These are phyloP conservation scores for Septoria petroselini DNA, from an alignment of 2,329 filamentous ascomycete genomes.

Conservation along the genomic window DNA sequence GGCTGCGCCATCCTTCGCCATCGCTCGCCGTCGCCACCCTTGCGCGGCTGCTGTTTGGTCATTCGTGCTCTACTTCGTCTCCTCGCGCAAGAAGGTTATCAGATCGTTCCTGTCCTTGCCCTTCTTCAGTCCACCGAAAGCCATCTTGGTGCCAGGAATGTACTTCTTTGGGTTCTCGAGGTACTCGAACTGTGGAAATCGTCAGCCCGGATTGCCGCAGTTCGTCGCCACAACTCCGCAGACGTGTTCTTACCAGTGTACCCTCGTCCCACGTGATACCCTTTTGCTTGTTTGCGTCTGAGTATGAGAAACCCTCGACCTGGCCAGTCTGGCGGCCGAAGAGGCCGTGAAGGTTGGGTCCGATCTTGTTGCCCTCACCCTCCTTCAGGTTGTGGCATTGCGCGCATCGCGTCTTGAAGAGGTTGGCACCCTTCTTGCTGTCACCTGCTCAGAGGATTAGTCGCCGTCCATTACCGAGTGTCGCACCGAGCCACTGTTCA, in stretches of 20 bases:
- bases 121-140: conserved; percentile 99
- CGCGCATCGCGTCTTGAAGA: conserved; percentile 98
- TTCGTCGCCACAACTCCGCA: not conserved
- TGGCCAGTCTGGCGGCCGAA: conserved; percentile 94
- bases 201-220: conserved; percentile 15
- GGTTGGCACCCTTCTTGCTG: conserved; percentile 91
- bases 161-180: conserved; percentile 99
- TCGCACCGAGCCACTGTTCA: too few relatives aligned
- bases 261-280: conserved; percentile 83
- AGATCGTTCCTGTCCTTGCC: conserved; percentile 98
- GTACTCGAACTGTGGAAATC: conserved; percentile 72
- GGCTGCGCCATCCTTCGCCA: too few relatives aligned
- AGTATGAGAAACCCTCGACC: conserved; percentile 93
- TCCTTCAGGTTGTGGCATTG: conserved; percentile 97
- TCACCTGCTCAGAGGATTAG: conserved; percentile 61
- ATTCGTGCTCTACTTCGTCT: conserved; percentile 59
- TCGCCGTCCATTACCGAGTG: not conserved
- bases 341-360: conserved; percentile 92
- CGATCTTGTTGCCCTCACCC: conserved; percentile 94
- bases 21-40: conserved; percentile 8
- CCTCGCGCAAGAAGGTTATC: conserved; percentile 76
- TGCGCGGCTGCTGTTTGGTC: conserved; percentile 10
- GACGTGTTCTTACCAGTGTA: conserved; percentile 62
- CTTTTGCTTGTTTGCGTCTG: conserved; percentile 99
- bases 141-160: conserved; percentile 99